Evolutionary conservation across 1,139 yeast species (phyloP).

Genomic region (Lodderomyces pseudojiufengensis): DNA sequence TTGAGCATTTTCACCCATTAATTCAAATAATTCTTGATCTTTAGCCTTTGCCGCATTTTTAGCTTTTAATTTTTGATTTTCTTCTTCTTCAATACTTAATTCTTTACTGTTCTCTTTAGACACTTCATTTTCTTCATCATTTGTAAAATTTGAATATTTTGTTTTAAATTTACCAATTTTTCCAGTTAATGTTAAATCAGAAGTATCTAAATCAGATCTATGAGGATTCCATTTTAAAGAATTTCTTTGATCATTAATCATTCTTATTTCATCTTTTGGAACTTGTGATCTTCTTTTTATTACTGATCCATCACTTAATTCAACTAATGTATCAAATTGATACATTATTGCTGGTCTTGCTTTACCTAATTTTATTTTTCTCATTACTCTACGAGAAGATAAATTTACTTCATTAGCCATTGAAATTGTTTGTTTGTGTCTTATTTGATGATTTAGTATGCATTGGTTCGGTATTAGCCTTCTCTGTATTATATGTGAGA

Average conservation of each 20-base stretch:
- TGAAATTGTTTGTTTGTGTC: slow-evolving; percentile 13
- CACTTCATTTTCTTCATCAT: slow-evolving; percentile 15
- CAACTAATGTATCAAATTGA: slow-evolving; percentile 83
- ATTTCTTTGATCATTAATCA: slow-evolving; percentile 86
- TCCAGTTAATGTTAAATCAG: slow-evolving; percentile 82
- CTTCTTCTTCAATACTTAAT: slow-evolving; percentile 9
- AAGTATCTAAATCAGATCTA: slow-evolving; percentile 68
- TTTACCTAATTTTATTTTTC: slow-evolving; percentile 62
- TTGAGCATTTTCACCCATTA: slow-evolving; percentile 60
- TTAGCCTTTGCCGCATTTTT: slow-evolving; percentile 17
- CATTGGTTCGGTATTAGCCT: not conserved
- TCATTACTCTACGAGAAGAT: slow-evolving; percentile 51
- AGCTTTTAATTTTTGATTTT: slow-evolving; percentile 16
- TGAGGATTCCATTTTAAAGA: slow-evolving; percentile 85
- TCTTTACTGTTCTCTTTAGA: slow-evolving; percentile 13
- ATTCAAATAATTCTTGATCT: slow-evolving; percentile 51
- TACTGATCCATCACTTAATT: slow-evolving; percentile 91
- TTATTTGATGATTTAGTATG: not conserved
- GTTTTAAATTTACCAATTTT: slow-evolving; percentile 80
- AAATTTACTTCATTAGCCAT: slow-evolving; percentile 40
- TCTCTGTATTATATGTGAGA: not conserved
- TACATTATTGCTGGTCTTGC: slow-evolving; percentile 92
- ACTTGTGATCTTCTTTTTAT: slow-evolving; percentile 77
- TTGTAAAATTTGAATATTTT: slow-evolving; percentile 58
- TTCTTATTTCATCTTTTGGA: slow-evolving; percentile 82